phyloP scores from a whole-genome alignment of 208 protist species.

The Angomonas desouzai region DNA sequence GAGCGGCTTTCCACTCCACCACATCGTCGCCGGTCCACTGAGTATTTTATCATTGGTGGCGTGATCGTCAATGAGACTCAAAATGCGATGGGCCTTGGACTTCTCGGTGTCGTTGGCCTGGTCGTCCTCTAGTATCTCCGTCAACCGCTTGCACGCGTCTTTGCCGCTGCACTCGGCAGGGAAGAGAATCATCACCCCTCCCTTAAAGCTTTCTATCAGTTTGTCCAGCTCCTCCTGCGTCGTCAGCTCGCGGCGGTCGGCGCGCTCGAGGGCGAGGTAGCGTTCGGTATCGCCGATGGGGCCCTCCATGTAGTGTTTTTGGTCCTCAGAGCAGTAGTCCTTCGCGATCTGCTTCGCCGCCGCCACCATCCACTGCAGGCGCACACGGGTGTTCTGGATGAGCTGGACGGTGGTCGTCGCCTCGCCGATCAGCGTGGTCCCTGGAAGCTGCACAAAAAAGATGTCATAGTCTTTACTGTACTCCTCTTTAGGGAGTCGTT shows the following conservation, averaged over 20 bases:
- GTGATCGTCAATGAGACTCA: conserved; percentile 83
- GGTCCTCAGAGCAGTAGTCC: conserved; percentile 49
- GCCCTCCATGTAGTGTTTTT: conserved; percentile 64
- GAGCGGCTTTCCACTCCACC: conserved; percentile 88
- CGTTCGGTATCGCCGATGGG: conserved; percentile 67
- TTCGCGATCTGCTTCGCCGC: conserved; percentile 81
- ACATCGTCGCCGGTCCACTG: conserved; percentile 62
- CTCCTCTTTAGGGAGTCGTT: conserved; percentile 87
- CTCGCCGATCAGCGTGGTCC: conserved; percentile 65
- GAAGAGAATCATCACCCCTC: conserved; percentile 85
- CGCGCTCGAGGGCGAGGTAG: conserved; percentile 74
- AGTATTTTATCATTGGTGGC: conserved; percentile 79
- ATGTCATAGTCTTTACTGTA: conserved; percentile 89
- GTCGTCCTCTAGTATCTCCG: conserved; percentile 64
- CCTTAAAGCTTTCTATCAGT: conserved; percentile 69
- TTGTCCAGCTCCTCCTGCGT: conserved; percentile 67
- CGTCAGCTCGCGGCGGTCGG: conserved; percentile 45
- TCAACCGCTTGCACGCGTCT: conserved; percentile 61
- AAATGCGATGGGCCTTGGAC: conserved; percentile 75
- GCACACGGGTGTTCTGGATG: conserved; percentile 87
- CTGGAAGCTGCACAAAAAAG: conserved; percentile 57
- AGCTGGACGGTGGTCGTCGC: conserved; percentile 63
- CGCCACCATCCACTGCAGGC: conserved; percentile 79
- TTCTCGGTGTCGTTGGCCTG: conserved; percentile 45
- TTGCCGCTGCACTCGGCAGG: conserved; percentile 78